These are phyloP conservation scores for Metschnikowia chrysomelidarum DNA, from an alignment of 805 yeast genomes.

Conservation along the genomic window DNA sequence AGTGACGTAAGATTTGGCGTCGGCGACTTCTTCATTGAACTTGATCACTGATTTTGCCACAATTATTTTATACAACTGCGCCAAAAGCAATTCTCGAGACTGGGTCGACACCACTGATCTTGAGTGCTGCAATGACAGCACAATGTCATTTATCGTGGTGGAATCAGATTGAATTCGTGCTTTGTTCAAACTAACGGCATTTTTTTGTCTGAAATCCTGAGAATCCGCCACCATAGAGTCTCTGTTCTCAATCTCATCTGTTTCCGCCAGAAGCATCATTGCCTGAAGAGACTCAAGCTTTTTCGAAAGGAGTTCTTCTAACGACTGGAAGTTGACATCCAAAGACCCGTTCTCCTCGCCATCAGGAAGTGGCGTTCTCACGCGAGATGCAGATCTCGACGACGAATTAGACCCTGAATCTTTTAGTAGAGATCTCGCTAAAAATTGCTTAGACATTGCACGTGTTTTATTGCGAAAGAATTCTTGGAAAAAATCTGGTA, in stretches of 20 bases:
- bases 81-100: slow-evolving; percentile 48
- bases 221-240: slow-evolving; percentile 22
- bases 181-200: slow-evolving; percentile 32
- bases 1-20: slow-evolving; percentile 31
- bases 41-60: slow-evolving; percentile 40
- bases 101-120: slow-evolving; percentile 46
- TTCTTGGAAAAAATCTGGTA: not conserved
- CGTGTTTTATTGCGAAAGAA: not conserved
- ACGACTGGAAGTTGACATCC: slow-evolving; percentile 33
- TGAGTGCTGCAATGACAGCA: slow-evolving; percentile 39
- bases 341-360: slow-evolving; percentile 35
- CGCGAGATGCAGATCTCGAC: slow-evolving; percentile 32
- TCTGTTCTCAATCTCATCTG: slow-evolving; percentile 18
- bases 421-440: slow-evolving; percentile 15
- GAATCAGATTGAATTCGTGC: slow-evolving; percentile 34
- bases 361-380: slow-evolving; percentile 34
- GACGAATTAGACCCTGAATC: slow-evolving; percentile 26
- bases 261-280: slow-evolving; percentile 16
- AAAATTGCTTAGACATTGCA: slow-evolving; percentile 14
- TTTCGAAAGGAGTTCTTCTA: slow-evolving; percentile 34
- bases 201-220: slow-evolving; percentile 26
- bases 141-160: slow-evolving; percentile 44
- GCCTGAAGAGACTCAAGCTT: slow-evolving; percentile 33
- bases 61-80: slow-evolving; percentile 48
- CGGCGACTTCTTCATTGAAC: slow-evolving; percentile 35